These are phyloP conservation scores for Funneliformis geosporum DNA, from an alignment of 192 early-diverging fungal species.

Conservation along the genomic window DNA sequence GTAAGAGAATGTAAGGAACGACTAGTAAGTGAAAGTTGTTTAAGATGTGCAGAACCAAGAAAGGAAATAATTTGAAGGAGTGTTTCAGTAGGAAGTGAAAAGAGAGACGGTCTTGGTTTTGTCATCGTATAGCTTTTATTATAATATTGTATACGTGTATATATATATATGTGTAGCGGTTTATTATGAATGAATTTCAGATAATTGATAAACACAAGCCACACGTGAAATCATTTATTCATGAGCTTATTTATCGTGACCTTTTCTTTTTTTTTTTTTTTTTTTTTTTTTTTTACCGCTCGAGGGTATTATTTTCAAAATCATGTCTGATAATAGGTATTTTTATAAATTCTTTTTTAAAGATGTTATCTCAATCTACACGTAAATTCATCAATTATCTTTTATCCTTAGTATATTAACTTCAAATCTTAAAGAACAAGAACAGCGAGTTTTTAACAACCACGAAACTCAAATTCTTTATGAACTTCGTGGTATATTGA, in stretches of 20 bases:
- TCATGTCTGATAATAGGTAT: background rate
- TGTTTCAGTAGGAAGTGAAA: conserved; percentile 19
- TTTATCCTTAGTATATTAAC: background rate
- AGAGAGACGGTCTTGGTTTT: conserved; percentile 1
- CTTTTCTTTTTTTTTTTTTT: no score
- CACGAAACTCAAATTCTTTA: conserved; percentile 14
- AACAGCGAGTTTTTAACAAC: background rate
- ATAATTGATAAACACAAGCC: no score
- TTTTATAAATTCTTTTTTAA: background rate
- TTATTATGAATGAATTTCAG: no score
- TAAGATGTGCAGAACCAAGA: conserved; percentile 8
- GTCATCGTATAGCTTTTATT: background rate
- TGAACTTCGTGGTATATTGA: conserved; percentile 10
- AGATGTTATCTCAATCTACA: background rate
- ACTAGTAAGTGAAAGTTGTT: conserved; percentile 17
- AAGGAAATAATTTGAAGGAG: conserved; percentile 9
- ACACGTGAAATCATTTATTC: no score
- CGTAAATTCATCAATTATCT: background rate
- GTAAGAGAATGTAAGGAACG: background rate
- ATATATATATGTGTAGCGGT: no score
- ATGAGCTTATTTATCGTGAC: no score
- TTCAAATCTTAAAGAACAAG: background rate
- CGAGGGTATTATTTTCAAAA: background rate
- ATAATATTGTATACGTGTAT: no score
- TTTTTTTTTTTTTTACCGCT: no score